Evolutionary conservation across 2,329 filamentous ascomycete species (phyloP), one percentile per base, ranked within the genome.

Genomic region (Pyrenochaeta sp.): DNA sequence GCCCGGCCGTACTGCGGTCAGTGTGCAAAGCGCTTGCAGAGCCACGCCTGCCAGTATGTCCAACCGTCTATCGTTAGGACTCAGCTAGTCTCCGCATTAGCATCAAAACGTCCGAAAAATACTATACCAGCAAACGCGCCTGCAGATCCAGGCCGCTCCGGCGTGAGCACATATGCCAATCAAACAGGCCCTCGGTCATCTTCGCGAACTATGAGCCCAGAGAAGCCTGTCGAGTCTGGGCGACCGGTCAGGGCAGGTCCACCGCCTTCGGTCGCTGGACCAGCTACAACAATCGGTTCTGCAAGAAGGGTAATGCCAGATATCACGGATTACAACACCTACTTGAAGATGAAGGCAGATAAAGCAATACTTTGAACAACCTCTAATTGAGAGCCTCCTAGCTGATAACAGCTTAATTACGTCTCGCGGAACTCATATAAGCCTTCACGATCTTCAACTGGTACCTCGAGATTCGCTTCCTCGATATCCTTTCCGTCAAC

Each of bases 401-500:
- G n/a, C n/a, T 34, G 25, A n/a, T 2, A n/a, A 28, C 13, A n/a
- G 27, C 6, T 1, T 12, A 5, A 34, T 47, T 79, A 83, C 30
- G 82, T 84, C 74, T 83, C 81, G 32, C 76, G 75, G 78, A 92
- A 97, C 72, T 86, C 84, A 77, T 96, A 97, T 19, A 87, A 84
- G 27, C 91, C 88, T 34, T 88, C 88, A 13, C 90, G 89, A 75
- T 97, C 91, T 78, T 90, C 88, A 12, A 98, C 91, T 15, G 82
- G 83, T 32, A 98, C 91, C 80, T 96, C 91, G 64, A 98, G 91
- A 73, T 82, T 89, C 34, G 91, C 91, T 82, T 96, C 91, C 75
- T 93, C 88, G 32, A 98, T 79, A 81, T 96, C 92, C 82, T 90
- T 88, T 37, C 93, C 93, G 56, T 85, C 83, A 30, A 97, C 88